Evolutionary conservation across 2,329 filamentous ascomycete species (phyloP).

Genomic region (Dactylonectria macrodidyma): DNA sequence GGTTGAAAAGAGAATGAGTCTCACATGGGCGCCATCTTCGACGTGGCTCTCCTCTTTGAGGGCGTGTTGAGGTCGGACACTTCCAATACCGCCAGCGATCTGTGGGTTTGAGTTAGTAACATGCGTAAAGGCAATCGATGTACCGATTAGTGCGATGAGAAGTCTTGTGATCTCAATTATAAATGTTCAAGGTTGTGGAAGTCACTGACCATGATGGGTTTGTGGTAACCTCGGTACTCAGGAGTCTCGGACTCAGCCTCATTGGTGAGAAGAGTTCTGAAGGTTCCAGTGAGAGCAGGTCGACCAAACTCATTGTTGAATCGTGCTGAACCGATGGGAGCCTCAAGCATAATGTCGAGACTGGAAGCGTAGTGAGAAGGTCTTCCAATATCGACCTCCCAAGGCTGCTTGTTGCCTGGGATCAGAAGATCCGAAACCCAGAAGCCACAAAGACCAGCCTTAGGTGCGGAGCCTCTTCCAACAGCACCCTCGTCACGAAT

Average conservation of each 20-base stretch:
- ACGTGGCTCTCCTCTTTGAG: slow-evolving; percentile 87
- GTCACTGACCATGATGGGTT: slow-evolving; percentile 84
- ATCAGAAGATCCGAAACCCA: slow-evolving; percentile 96
- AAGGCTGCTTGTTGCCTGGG: slow-evolving; percentile 84
- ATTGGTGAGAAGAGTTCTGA: slow-evolving; percentile 85
- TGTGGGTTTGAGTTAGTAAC: background rate
- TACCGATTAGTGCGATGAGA: background rate
- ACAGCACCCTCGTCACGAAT: slow-evolving; percentile 97
- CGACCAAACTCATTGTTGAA: slow-evolving; percentile 99
- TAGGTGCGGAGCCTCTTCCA: slow-evolving; percentile 91
- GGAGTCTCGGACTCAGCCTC: slow-evolving; percentile 64
- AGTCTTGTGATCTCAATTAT: background rate
- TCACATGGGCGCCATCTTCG: slow-evolving; percentile 82
- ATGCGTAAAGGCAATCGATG: background rate
- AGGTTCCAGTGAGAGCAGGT: slow-evolving; percentile 89
- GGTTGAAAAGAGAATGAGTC: background rate
- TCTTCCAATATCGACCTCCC: slow-evolving; percentile 92
- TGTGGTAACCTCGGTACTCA: slow-evolving; percentile 93
- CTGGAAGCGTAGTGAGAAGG: slow-evolving; percentile 94
- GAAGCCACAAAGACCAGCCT: slow-evolving; percentile 92
- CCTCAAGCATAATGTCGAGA: slow-evolving; percentile 97
- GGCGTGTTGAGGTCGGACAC: slow-evolving; percentile 90
- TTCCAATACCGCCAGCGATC: slow-evolving; percentile 94
- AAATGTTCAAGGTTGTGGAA: background rate
- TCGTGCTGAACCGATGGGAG: slow-evolving; percentile 92